Evolutionary conservation across 768 basidiomycete genomes (phyloP), one percentile per base, ranked within the genome.

Genomic region (Daedalea quercina): DNA sequence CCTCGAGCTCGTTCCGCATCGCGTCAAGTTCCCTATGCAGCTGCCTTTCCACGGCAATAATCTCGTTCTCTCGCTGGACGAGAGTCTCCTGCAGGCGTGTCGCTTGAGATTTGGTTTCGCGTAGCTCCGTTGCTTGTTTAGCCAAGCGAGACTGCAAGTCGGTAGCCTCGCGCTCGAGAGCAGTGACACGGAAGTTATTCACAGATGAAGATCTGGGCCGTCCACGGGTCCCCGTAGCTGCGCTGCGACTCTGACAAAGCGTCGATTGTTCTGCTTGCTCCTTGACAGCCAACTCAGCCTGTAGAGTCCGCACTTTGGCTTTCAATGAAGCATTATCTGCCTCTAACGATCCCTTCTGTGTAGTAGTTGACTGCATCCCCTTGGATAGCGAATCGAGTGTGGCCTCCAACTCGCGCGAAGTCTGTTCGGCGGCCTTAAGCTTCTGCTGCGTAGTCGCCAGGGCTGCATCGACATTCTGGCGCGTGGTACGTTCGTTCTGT

Each of bases 131-230:
- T 17, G 81, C 78, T 45, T 75, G 79, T 57, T 72, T 69, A 1
- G 67, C 63, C 3, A 81, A 63, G 11, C 70, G 64, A 7, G 71
- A 67, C 19, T 76, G 79, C 1, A 70, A 53, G 8, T 81, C 80
- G 19, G 65, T 63, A 3, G 85, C 64, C 40, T 88, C 82, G 44
- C 76, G 76, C 64, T 87, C 80, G 22, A 87, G 65, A 2, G 70
- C 68, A 1, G 70, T 67, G 19, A 81, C 67, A 45, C 73, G 71
- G 54, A 80, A 70, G 53, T 72, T 76, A 2, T 81, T 77, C 31
- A 79, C 67, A 0, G 83, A 84, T 1, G 84, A 83, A 20, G 85
- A 82, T 20, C 82, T 76, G 28, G 76, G 73, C 25, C 80, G 75
- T 20, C 71, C 64, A 33, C 55, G 53, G n/a, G 7, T 11, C 4